Evolutionary conservation across 805 yeast genomes (phyloP), one percentile per base, ranked within the genome.

Genomic region (Barnettozyma pratensis): DNA sequence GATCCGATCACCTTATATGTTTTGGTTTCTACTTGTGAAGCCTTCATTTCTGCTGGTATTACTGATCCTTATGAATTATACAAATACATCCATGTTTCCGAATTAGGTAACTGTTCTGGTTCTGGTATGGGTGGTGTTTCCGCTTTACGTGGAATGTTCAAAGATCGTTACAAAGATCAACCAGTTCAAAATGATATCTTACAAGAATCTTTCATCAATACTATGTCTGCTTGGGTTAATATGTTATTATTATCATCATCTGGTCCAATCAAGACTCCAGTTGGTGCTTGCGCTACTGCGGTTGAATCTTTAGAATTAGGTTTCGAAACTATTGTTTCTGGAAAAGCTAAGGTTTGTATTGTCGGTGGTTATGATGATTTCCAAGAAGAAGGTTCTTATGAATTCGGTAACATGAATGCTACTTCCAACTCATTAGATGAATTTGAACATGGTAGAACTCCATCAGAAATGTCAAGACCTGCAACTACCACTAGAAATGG

Each of bases 101-200:
- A 94, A 73, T 90, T 94, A 59, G 99, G 99, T 76, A 95, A 92
- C 80, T 91, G 98, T 79, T 86, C 96, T 43, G 99, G 99, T 76
- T 90, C 97, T 49, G 99, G 99, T 81, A 92, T 94, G 96, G 99
- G 99, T 73, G 99, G 99, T 85, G 95, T 92, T 62, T 69, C 86
- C 60, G 99, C 99, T 46, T 74, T 94, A 65, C 87, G 95, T 70
- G 97, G 97, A 61, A 94, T 94, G 98, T 94, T 90, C 78, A 90
- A 80, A 71, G 96, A 92, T 66, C 84, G 99, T 74, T 94, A 78
- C 75, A 74, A 80, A 60, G 99, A 94, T 68, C 77, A 77, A 71
- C 97, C 96, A 48, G 97, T 91, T 48, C 99, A 95, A 76, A 94
- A 88, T 67, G 99, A 94, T 73, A 86, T 94, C 59, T 77, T 94